These are phyloP conservation scores for Phytophthora fragariae DNA, from an alignment of 352 stramenopile species.

Conservation along the genomic window DNA sequence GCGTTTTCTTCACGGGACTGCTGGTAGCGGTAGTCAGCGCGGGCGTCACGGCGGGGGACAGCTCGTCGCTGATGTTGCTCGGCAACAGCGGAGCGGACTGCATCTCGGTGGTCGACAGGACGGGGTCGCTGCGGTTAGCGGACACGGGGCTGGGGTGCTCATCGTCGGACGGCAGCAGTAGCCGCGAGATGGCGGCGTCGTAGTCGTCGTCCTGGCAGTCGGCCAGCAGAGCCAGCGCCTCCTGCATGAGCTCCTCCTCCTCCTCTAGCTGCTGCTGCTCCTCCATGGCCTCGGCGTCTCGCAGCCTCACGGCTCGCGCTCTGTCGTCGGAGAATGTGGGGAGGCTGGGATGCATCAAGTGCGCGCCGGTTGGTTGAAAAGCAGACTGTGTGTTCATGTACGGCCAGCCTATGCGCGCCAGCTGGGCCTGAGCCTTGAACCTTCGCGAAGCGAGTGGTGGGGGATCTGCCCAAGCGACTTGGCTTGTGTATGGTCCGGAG, in stretches of 20 bases:
- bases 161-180: conserved; percentile 44
- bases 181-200: conserved; percentile 44
- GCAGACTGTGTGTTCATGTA: background rate
- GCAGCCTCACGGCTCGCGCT: conserved; percentile 27
- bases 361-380: conserved; percentile 38
- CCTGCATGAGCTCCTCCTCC: conserved; percentile 51
- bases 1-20: conserved; percentile 32
- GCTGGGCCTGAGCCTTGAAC: conserved; percentile 22
- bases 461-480: background rate
- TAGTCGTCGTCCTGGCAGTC: conserved; percentile 45
- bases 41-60: conserved; percentile 22
- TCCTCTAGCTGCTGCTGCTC: conserved; percentile 42
- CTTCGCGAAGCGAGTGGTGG: conserved; percentile 16
- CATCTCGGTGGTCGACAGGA: conserved; percentile 21
- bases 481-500: too few species aligned
- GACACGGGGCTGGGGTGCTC: conserved; percentile 37
- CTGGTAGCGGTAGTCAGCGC: conserved; percentile 23
- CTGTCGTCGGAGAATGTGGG: conserved; percentile 32
- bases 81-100: background rate
- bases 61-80: conserved; percentile 9
- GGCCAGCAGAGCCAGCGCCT: conserved; percentile 49
- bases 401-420: conserved; percentile 10
- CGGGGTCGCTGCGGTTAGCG: conserved; percentile 16
- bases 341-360: conserved; percentile 10
- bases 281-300: conserved; percentile 35